Evolutionary conservation across 345 rosid species (phyloP).

Genomic region (Gossypium turneri): DNA sequence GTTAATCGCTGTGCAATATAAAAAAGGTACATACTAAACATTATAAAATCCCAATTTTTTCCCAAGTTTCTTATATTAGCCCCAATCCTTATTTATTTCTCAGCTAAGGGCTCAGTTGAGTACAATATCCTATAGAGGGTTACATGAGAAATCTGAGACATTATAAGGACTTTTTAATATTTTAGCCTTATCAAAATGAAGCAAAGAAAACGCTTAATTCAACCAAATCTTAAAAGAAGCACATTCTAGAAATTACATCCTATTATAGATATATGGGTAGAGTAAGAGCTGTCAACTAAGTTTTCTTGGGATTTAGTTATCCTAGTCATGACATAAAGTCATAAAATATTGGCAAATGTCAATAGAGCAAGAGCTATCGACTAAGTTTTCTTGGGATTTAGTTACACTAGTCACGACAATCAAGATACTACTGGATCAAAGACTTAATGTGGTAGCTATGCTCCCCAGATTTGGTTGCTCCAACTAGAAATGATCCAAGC

Average conservation of each 20-base stretch:
- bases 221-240: not conserved
- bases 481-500: not conserved
- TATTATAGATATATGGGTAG: not conserved
- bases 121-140: not conserved
- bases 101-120: not conserved
- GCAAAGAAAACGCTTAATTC: not conserved
- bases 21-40: not conserved
- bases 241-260: not conserved
- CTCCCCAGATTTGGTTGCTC: not conserved
- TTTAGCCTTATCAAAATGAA: constrained; percentile 1
- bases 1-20: not conserved
- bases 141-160: not conserved
- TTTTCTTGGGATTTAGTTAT: not conserved
- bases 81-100: not conserved
- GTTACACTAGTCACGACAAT: not conserved
- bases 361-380: not conserved
- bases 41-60: not conserved
- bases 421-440: not conserved
- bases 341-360: not conserved
- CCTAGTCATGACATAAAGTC: not conserved
- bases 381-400: not conserved
- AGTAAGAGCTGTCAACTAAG: not conserved
- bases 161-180: not conserved
- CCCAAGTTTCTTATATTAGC: not conserved
- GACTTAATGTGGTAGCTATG: not conserved